Percentiles rank a stretch among this genome's conserved stretches.
phyloP scores from a whole-genome alignment of 2,329 filamentous ascomycete species.

The Hymenoscyphus scutula region DNA sequence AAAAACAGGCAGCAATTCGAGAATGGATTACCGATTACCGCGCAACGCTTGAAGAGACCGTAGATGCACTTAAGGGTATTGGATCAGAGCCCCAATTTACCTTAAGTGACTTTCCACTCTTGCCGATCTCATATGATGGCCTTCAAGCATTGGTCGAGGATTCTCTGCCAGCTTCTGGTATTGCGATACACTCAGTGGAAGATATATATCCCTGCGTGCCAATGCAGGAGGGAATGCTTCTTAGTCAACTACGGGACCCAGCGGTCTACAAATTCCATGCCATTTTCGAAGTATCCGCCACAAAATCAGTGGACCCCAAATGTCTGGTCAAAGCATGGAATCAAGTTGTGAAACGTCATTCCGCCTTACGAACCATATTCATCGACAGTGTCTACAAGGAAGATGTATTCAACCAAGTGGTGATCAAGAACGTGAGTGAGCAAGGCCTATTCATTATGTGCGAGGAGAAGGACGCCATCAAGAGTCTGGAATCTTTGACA shows the following conservation, averaged over 20 bases:
- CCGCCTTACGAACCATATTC: conserved; percentile 15
- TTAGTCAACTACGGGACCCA: conserved; percentile 16
- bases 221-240: conserved; percentile 22
- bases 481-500: background rate
- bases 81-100: conserved; percentile 1
- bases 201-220: conserved; percentile 23
- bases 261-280: conserved; percentile 16
- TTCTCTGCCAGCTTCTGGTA: conserved; percentile 25
- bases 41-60: conserved; percentile 17
- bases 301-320: conserved; percentile 17
- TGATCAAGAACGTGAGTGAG: conserved; percentile 20
- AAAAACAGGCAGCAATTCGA: conserved; percentile 10
- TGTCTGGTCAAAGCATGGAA: conserved; percentile 24
- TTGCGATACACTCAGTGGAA: conserved; percentile 12
- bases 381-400: conserved; percentile 24
- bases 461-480: background rate
- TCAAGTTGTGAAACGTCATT: conserved; percentile 15
- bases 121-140: conserved; percentile 13
- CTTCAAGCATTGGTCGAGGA: conserved; percentile 21
- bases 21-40: conserved; percentile 13
- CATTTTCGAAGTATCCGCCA: conserved; percentile 11
- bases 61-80: background rate
- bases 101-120: conserved; percentile 18
- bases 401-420: conserved; percentile 30
- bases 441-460: background rate